Conservation (phyloP, 1,284 basidiomycete species). For the Puccinia horiana region DNA sequence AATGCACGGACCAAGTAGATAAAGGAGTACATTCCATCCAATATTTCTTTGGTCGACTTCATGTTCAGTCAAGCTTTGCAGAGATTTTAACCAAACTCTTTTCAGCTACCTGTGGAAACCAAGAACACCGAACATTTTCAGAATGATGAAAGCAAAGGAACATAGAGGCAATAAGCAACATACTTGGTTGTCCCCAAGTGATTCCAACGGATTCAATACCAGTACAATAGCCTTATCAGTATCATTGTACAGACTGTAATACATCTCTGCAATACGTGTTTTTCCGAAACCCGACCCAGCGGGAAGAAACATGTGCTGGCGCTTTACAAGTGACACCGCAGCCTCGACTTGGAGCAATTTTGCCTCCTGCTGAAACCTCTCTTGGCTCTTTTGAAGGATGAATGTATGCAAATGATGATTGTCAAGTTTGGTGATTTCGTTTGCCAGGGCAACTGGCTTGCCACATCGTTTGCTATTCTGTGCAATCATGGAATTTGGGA, state of each 20-base stretch:
- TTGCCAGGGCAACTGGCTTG: background rate
- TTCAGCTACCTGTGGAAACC: constrained; percentile 15
- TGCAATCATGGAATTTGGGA: too few species aligned
- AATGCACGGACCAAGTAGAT: background rate
- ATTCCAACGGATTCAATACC: constrained; percentile 17
- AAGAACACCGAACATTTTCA: background rate
- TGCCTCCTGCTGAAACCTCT: background rate
- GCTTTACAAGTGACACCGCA: background rate
- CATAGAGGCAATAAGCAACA: background rate
- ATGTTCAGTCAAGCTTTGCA: background rate
- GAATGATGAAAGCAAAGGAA: background rate
- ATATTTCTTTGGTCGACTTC: background rate
- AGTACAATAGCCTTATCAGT: constrained; percentile 2
- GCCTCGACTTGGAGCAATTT: constrained; percentile 4
- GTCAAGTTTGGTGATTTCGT: background rate
- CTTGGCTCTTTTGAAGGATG: background rate
- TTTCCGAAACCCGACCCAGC: constrained; percentile 14
- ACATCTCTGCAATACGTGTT: constrained; percentile 8
- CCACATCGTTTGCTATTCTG: too few species aligned
- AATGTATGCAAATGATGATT: background rate
- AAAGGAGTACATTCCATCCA: background rate
- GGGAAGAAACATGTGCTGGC: background rate
- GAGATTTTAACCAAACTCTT: background rate
- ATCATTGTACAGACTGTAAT: background rate
- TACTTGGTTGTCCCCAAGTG: constrained; percentile 29